These are phyloP conservation scores for Entomortierella beljakovae DNA, from an alignment of 192 early-diverging fungal species.

Conservation along the genomic window DNA sequence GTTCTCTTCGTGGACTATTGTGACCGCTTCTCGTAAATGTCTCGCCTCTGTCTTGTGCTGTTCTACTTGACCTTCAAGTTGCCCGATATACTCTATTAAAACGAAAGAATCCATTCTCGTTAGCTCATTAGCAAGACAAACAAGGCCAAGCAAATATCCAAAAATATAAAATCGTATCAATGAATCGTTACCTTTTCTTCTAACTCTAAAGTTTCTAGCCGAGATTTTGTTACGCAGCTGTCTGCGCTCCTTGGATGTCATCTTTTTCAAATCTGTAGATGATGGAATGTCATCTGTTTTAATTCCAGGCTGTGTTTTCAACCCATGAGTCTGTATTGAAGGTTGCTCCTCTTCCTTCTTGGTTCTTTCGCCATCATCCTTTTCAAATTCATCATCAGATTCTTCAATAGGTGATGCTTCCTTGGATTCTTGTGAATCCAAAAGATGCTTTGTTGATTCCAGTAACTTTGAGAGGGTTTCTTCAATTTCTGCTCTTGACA, in stretches of 20 bases:
- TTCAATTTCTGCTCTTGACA: conserved; percentile 37
- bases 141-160: no score
- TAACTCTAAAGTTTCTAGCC: conserved; percentile 84
- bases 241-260: conserved; percentile 81
- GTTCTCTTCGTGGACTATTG: conserved; percentile 35
- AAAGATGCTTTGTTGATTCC: conserved; percentile 40
- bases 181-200: conserved; percentile 74
- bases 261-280: conserved; percentile 63
- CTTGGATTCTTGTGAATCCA: conserved; percentile 10
- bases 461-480: conserved; percentile 26
- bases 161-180: background rate
- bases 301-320: conserved; percentile 49
- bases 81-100: conserved; percentile 35
- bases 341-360: background rate
- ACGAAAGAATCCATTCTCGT: no score
- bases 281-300: conserved; percentile 52
- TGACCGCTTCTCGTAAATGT: conserved; percentile 45
- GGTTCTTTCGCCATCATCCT: background rate
- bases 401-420: conserved; percentile 3
- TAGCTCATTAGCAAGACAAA: no score
- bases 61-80: conserved; percentile 44
- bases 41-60: conserved; percentile 45
- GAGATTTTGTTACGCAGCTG: conserved; percentile 91
- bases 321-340: conserved; percentile 25
- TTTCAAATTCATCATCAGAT: background rate